Base-by-base conservation (phyloP, 164 flowering plant species). In the Cinnamomum chago region DNA sequence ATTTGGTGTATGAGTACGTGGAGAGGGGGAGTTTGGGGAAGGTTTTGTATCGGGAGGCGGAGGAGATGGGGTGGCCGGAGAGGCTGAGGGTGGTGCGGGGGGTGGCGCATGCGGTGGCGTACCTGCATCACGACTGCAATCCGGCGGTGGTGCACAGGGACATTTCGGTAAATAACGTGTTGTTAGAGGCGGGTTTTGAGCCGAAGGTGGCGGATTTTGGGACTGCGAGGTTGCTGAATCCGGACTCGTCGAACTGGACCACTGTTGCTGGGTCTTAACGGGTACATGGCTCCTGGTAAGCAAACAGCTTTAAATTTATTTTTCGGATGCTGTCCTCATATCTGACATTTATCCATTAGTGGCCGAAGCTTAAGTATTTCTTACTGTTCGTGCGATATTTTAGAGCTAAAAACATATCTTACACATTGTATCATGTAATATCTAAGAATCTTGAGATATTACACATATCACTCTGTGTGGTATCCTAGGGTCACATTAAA, bases 171-270 rank as follows among this genome's bases (percentile, higher is more conserved):
- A 70, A 75, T 60, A 81, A 81, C 67, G 76, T 81, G 62, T 58
- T 81, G 55, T n/a, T 81, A 69, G 78, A 77, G 65, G 68, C 68
- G 2, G 78, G 60, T 11, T 77, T 68, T 27, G 80, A 75, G 55
- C 73, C 78, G 15, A 72, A 62, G 52, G 27, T 81, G 35, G 72
- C 80, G 11, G 83, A 81, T 40, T 81, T 81, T 58, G 83, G 80
- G 30, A 64, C 72, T 1, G 78, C 83, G 27, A 77, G 76, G 74
- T 65, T 72, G 52, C 50, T 81, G 71, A 75, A 22, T 68, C 65
- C 22, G 1, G 73, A 33, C 40, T 65, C 50, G 13, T 25, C 68
- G 25, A 35, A 33, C 68, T 75, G 68, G 72, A 75, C 73, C 2
- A 27, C 68, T 7, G 65, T 70, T 1, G 77, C 47, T 2, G 77